Conservation (phyloP, 2,329 filamentous ascomycete species). For the Scedosporium minutisporum region DNA sequence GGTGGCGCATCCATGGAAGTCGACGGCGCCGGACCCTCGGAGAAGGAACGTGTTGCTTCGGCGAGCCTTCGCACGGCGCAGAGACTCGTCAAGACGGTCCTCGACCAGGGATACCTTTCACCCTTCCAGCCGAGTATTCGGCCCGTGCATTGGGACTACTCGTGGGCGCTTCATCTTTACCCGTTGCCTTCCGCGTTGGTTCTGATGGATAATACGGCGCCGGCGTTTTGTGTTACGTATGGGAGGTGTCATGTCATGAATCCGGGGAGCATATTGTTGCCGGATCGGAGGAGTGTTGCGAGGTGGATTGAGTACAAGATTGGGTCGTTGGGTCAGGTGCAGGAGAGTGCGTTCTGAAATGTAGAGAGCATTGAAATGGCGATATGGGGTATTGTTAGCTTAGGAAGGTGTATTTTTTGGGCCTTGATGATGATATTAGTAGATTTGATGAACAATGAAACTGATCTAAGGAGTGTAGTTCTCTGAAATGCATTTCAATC, state of each 20-base stretch:
- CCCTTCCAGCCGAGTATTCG: slow-evolving; percentile 74
- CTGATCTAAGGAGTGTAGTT: too few relatives aligned
- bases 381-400: not conserved
- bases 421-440: too few relatives aligned
- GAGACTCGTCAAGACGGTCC: slow-evolving; percentile 78
- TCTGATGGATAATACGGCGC: slow-evolving; percentile 70
- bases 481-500: too few relatives aligned
- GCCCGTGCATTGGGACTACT: slow-evolving; percentile 86
- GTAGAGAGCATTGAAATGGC: not conserved
- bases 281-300: slow-evolving; percentile 57
- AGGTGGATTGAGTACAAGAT: slow-evolving; percentile 85
- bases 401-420: too few relatives aligned
- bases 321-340: slow-evolving; percentile 49
- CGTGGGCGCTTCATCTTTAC: slow-evolving; percentile 67
- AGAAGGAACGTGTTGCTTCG: slow-evolving; percentile 8
- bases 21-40: slow-evolving; percentile 19
- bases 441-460: too few relatives aligned
- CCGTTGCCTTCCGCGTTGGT: slow-evolving; percentile 79
- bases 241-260: slow-evolving; percentile 96
- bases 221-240: slow-evolving; percentile 80
- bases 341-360: slow-evolving; percentile 50
- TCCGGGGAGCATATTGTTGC: slow-evolving; percentile 66
- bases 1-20: slow-evolving; percentile 29
- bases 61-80: slow-evolving; percentile 50
- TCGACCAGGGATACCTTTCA: slow-evolving; percentile 82